phyloP scores from a whole-genome alignment of 140 eudicot genomes.

The Bidens hawaiensis region DNA sequence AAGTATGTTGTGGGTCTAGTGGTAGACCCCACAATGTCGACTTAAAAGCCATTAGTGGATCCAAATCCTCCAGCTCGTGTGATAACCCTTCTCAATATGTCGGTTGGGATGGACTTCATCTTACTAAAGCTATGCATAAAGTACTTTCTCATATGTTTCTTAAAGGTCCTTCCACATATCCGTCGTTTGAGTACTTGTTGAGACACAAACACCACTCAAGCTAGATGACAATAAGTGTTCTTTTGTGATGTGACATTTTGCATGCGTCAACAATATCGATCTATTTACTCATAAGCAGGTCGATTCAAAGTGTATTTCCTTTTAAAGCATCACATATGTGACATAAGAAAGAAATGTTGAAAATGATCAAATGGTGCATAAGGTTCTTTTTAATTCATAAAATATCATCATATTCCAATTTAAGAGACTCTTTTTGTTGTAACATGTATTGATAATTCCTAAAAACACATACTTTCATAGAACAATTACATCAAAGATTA shows the following conservation, averaged over 20 bases:
- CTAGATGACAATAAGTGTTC: constrained; percentile 4
- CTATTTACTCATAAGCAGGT: neutral
- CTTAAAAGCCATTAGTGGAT: constrained; percentile 44
- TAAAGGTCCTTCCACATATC: constrained; percentile 41
- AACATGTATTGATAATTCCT: neutral
- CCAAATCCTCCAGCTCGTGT: constrained; percentile 43
- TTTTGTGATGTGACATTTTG: neutral
- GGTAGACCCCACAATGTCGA: constrained; percentile 52
- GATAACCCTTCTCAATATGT: constrained; percentile 50
- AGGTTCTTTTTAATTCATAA: neutral
- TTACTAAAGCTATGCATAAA: constrained; percentile 80
- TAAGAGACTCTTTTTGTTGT: too few species aligned
- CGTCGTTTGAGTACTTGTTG: constrained; percentile 45
- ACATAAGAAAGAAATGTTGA: neutral
- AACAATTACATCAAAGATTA: constrained; percentile 2
- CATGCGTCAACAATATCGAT: neutral
- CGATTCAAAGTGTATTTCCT: neutral
- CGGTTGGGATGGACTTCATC: constrained; percentile 90
- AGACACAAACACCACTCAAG: constrained; percentile 25
- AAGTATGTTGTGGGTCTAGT: constrained; percentile 66
- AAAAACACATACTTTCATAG: constrained; percentile 3
- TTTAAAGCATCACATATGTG: neutral
- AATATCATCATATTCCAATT: neutral
- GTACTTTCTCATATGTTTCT: constrained; percentile 51
- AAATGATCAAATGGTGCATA: neutral